These are phyloP conservation scores for Hypoxylon sp. DNA, from an alignment of 2,329 filamentous ascomycete genomes.

Conservation along the genomic window DNA sequence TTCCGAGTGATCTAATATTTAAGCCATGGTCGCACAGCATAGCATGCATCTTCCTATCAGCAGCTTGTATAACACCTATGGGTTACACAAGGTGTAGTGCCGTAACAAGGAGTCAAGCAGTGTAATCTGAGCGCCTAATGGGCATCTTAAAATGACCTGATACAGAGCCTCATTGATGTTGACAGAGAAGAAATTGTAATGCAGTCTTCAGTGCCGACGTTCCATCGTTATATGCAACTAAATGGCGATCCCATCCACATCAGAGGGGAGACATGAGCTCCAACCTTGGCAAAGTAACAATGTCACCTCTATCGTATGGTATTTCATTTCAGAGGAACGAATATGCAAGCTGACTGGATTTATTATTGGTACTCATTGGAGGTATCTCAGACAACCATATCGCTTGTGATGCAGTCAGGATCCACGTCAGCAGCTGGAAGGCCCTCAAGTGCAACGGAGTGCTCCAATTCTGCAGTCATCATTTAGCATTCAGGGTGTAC, in stretches of 20 bases:
- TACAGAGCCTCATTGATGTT: not conserved
- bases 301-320: not conserved
- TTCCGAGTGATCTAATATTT: not conserved
- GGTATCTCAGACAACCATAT: not conserved
- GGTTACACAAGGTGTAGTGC: constrained; percentile 1
- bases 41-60: not conserved
- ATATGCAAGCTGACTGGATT: not conserved
- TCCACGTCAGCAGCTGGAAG: not conserved
- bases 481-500: not conserved
- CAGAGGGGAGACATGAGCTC: not conserved
- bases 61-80: not conserved
- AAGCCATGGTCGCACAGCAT: not conserved
- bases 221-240: not conserved
- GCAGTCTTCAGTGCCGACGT: not conserved
- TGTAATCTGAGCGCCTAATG: not conserved
- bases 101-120: not conserved
- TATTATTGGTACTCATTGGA: not conserved
- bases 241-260: not conserved
- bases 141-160: not conserved
- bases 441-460: not conserved
- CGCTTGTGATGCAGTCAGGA: not conserved
- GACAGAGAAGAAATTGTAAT: not conserved
- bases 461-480: constrained; percentile 4
- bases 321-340: not conserved
- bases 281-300: not conserved